A percentile compares a stretch with the other conserved stretches of the same genome.
Evolutionary conservation across 2,329 filamentous ascomycete genomes (phyloP).

Genomic region (Xylaria sp.): DNA sequence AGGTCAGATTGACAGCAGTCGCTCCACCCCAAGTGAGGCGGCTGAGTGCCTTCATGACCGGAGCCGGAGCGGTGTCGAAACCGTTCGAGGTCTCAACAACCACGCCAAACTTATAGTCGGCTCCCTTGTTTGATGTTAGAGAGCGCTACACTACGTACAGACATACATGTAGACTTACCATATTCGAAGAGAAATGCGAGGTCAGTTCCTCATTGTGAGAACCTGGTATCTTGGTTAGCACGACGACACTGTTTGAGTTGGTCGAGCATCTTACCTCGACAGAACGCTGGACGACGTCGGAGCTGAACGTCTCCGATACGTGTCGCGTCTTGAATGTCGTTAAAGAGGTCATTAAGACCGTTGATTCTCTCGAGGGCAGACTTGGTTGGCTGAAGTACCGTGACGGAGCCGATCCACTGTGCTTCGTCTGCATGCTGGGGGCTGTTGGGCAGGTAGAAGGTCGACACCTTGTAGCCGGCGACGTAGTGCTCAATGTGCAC

Average conservation of each 20-base stretch:
- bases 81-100: conserved; percentile 42
- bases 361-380: conserved; percentile 43
- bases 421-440: background rate
- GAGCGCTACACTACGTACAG: background rate
- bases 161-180: conserved; percentile 32
- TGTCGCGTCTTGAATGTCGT: conserved; percentile 36
- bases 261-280: conserved; percentile 30
- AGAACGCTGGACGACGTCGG: conserved; percentile 37
- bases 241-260: conserved; percentile 15
- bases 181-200: conserved; percentile 50
- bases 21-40: conserved; percentile 52
- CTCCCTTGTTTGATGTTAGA: conserved; percentile 42
- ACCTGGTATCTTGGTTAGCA: conserved; percentile 27
- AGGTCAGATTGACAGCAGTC: conserved; percentile 33
- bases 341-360: conserved; percentile 59
- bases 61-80: conserved; percentile 44
- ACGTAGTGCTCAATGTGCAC: background rate
- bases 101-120: conserved; percentile 62
- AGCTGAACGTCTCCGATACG: conserved; percentile 39
- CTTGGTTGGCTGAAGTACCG: conserved; percentile 53
- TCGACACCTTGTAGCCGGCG: conserved; percentile 33
- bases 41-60: conserved; percentile 46
- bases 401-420: conserved; percentile 44
- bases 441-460: conserved; percentile 39
- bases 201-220: conserved; percentile 40